Base-by-base conservation (phyloP, 2,329 filamentous ascomycete species). In the Ceratocystis ficicola region DNA sequence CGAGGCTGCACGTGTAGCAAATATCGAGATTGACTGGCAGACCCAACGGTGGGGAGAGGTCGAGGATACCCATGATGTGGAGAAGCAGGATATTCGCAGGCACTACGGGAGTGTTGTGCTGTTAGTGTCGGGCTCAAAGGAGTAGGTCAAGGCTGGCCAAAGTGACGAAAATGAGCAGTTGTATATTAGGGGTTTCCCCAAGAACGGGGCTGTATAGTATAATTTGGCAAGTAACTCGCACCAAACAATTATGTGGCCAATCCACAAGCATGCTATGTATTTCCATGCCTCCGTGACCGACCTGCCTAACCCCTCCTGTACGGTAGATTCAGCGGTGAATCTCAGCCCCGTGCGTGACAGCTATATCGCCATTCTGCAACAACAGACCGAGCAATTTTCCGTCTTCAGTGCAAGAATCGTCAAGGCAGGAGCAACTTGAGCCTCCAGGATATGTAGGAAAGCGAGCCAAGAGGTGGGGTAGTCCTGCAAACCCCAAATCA, bases 51-150 rank as follows among this genome's bases (percentile, higher is more conserved):
- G 94, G 93, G 94, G 94, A 7, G 92, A 96, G 79, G 94, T 99
- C 0, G 94, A 99, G 75, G 92, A 99, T 76, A 96, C 92, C 32
- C 94, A 99, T 76, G 94, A 99, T 78, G 94, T 99, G 0, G 88
- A 95, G 72, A 89, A 86, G 75, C 93, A 95, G 75, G 94, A 99
- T 75, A 71, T 97, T 70, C 83, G 85, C 73, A 82, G 93, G 72
- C 94, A 97, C 77, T 77, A 97, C 68, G 94, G 93, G 15, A 95
- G 90, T 73, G 89, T 90, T 10, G 81, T 96, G 17, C 73, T 97
- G 72, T 77, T 97, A 62, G 88, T 96, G 8, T 86, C 84, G 66
- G 88, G 88, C 1, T 78, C 75, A 4, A 57, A 52, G 15, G 36
- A 46, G 46, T 65, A 48, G 52, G 22, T 32, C 25, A 30, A 7